These are phyloP conservation scores for Vitis rupestris DNA, from an alignment of 164 flowering plant genomes.

Conservation along the genomic window DNA sequence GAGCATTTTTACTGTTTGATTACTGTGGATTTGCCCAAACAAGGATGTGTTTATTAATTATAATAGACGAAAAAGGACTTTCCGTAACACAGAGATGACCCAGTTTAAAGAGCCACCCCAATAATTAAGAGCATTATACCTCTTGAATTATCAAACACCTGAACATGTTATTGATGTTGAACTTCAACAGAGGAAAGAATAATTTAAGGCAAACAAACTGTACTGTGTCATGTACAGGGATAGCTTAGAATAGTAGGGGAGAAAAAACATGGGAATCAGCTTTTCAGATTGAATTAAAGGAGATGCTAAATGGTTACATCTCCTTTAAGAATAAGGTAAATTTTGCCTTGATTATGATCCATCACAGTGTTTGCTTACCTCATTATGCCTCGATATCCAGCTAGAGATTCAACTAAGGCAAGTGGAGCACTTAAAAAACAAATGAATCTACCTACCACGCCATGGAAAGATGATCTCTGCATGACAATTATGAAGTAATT, in stretches of 20 bases:
- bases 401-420: not conserved
- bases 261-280: not conserved
- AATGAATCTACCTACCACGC: not conserved
- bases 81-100: not conserved
- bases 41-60: not conserved
- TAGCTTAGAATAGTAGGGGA: not conserved
- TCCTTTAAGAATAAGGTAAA: not conserved
- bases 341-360: not conserved
- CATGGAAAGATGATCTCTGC: not conserved
- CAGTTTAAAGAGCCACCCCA: not conserved
- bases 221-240: no score
- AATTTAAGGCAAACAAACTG: no score
- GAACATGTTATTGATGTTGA: not conserved
- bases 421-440: slow-evolving; percentile 2
- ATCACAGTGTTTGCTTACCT: not conserved
- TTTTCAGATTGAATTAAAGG: not conserved
- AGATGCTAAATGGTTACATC: not conserved
- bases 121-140: not conserved
- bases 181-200: no score
- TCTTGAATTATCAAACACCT: not conserved
- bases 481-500: not conserved
- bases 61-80: not conserved
- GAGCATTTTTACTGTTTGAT: no score
- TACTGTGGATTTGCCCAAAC: no score
- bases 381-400: not conserved